Evolutionary conservation across 768 basidiomycete species (phyloP), one percentile per base, ranked within the genome.

Genomic region (Xerocomus brunneocitrinus): DNA sequence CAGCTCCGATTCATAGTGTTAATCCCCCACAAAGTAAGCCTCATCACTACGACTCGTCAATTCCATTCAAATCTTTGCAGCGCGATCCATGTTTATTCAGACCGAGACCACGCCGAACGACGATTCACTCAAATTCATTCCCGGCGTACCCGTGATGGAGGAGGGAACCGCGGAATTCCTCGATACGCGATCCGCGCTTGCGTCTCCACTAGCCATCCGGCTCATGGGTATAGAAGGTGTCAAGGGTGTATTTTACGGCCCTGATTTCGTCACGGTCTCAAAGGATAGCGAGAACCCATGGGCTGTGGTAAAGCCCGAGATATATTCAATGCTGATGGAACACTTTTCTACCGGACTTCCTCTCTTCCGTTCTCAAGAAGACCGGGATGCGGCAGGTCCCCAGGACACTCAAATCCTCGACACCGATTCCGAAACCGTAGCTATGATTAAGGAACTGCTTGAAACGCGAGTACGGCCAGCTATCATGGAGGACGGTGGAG

Each of bases 401-500:
- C 90, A 93, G 69, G 97, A 98, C 68, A 98, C 95, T 8, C 80
- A 79, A 49, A 95, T 98, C 58, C 73, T 98, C 25, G 95, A 98
- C 61, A 90, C 87, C 3, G 97, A 99, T 68, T 88, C 89, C 22
- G 97, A 98, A 69, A 91, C 92, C 3, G 92, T 99, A 3, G 97
- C 92, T 8, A 99, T 98, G 95, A 94, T 99, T 62, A 99, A 99
- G 69, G 97, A 99, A 67, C 68, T 98, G 36, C 74, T 99, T 47
- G 95, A 98, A 67, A 98, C 95, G 3, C 76, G 97, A 13, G 93
- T 99, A 16, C 76, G 97, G 50, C 97, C 97, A 5, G 91, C 94
- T 5, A 98, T 99, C 55, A 95, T 95, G 90, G 97, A 98, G 69
- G 95, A 99, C 52, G 97, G 97, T 0, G 97, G 97, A 2, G 97